Conservation (phyloP, 441 rosid species). For the Viola pubescens region DNA sequence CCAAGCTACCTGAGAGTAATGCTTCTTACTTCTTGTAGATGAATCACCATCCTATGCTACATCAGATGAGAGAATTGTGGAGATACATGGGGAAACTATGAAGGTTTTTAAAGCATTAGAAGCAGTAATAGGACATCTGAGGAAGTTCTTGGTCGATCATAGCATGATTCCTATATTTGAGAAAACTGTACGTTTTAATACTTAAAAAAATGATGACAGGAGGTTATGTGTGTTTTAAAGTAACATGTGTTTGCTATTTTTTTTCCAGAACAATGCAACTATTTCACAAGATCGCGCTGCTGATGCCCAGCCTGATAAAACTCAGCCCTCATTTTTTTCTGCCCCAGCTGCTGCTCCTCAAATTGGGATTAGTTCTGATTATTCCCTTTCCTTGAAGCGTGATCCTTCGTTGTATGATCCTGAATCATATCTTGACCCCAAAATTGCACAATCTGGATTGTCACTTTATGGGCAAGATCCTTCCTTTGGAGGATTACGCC, state of each 20-base stretch:
- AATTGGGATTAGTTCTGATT: constrained; percentile 26
- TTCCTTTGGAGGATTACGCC: constrained; percentile 28
- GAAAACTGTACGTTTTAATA: constrained; percentile 31
- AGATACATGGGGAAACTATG: constrained; percentile 43
- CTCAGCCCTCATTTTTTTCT: constrained; percentile 23
- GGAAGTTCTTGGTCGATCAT: constrained; percentile 58
- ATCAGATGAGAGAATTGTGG: constrained; percentile 43
- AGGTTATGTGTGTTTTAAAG: not conserved
- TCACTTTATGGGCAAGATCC: constrained; percentile 40
- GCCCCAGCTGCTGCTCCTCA: constrained; percentile 28
- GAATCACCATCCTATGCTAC: constrained; percentile 41
- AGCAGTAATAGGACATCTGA: constrained; percentile 43
- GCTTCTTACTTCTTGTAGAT: constrained; percentile 18
- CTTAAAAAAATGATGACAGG: not conserved
- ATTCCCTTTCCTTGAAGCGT: constrained; percentile 39
- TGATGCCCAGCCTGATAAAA: constrained; percentile 30
- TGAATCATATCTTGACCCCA: constrained; percentile 34
- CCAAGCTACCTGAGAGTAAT: too few relatives aligned
- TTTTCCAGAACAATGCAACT: constrained; percentile 30
- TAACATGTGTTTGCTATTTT: constrained; percentile 1
- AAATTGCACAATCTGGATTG: constrained; percentile 30
- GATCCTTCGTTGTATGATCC: constrained; percentile 36
- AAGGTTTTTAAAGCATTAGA: constrained; percentile 44
- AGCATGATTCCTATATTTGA: constrained; percentile 51
- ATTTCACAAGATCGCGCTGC: constrained; percentile 35